Percentiles rank a stretch among this genome's conserved stretches.
Conservation (phyloP, 2,329 filamentous ascomycete species). For the Sporothrix sp. region DNA sequence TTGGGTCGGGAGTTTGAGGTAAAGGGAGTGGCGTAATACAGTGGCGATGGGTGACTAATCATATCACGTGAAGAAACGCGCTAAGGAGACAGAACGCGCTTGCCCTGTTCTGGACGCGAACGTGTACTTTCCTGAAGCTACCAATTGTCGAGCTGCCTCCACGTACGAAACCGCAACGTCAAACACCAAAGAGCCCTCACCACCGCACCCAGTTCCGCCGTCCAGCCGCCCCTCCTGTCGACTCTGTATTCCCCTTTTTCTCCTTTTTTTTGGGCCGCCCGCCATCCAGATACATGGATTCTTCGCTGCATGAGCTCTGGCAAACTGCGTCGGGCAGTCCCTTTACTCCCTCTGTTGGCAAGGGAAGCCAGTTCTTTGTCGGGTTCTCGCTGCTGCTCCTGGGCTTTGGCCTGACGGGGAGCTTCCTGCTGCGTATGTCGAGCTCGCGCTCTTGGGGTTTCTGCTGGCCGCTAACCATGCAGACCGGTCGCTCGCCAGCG, state of each 20-base stretch:
- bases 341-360: slow-evolving; percentile 69
- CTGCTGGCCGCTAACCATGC: neutral
- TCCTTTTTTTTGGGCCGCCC: neutral
- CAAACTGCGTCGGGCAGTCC: slow-evolving; percentile 81
- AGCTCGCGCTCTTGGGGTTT: neutral
- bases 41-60: neutral
- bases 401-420: slow-evolving; percentile 62
- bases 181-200: too few species aligned
- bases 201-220: neutral
- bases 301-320: slow-evolving; percentile 83
- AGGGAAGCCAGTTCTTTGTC: slow-evolving; percentile 74
- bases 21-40: neutral
- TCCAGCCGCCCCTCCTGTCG: neutral
- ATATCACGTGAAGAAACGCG: neutral
- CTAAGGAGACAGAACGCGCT: neutral
- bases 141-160: slow-evolving; percentile 9
- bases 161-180: too few species aligned
- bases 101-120: neutral
- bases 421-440: slow-evolving; percentile 73
- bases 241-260: neutral
- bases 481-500: slow-evolving; percentile 75
- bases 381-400: slow-evolving; percentile 65
- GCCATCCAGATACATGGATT: slow-evolving; percentile 51
- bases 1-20: neutral
- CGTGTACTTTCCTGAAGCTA: slow-evolving; percentile 12